Base-by-base conservation (phyloP, 768 basidiomycete species). In the Clitopilus passeckerianus region DNA sequence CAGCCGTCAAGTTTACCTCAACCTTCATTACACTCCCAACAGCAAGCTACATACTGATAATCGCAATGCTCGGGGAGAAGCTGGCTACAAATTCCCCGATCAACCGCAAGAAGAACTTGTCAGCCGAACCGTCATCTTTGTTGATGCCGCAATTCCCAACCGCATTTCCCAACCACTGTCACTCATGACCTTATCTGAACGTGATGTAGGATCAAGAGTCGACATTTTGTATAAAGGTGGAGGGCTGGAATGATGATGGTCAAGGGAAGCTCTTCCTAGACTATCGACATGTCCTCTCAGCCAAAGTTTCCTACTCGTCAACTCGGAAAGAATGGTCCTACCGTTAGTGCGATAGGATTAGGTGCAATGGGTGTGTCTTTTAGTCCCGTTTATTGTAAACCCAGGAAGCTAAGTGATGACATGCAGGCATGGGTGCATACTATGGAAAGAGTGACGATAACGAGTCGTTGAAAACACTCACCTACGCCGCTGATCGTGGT, bases 291-390 rank as follows among this genome's bases (percentile, higher is more conserved):
- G 37, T 41, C 37, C 10, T 15, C 37, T 18, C 37, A 41, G n/a
- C 37, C 12, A 41, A 41, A 41, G 15, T 41, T 15, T 37, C 69
- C 63, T 33, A 64, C 65, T 43, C 66, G 66, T 22, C 57, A 57
- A 16, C 66, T 71, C 15, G 70, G 70, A 24, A 62, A 55, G 52
- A 66, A 69, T 59, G 70, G 70, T 6, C 70, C 70, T 4, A 50
- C 20, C n/a, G 70, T 71, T 43, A 65, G 65, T 34, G 67, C 70
- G 3, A 64, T 71, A 12, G 70, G 70, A 14, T 59, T 69, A 50
- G 70, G 70, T 20, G 63, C 67, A 5, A 68, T 66, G 68, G 68
- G 70, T 70, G 43, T 23, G 59, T 57, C 9, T 16, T 30, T 30
- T 7, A 30, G 7, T 30, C 27, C 7, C 7, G 27, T 30, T 30